Percentiles rank a stretch among this genome's conserved stretches.
Conservation (phyloP, 306 rosid genomes). For the Herpetospermum pedunculosum region DNA sequence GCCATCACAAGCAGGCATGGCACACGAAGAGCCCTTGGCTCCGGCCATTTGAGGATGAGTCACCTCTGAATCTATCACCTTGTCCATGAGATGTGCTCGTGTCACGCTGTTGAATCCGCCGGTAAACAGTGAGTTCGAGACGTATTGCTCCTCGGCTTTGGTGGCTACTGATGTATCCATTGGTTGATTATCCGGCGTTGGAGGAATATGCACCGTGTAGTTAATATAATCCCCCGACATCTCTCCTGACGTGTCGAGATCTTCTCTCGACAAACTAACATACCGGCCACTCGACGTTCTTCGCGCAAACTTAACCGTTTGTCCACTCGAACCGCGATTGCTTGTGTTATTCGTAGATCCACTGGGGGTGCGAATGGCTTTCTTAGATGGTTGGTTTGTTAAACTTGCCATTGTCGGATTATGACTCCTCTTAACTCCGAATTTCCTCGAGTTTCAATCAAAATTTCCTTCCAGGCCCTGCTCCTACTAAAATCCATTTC, state of each 20-base stretch:
- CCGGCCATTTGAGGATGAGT: conserved; percentile 95
- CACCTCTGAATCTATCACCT: conserved; percentile 80
- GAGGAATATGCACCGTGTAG: conserved; percentile 86
- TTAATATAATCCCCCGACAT: conserved; percentile 62
- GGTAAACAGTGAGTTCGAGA: conserved; percentile 70
- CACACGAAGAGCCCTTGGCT: conserved; percentile 70
- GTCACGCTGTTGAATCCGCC: conserved; percentile 92
- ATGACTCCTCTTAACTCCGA: background rate
- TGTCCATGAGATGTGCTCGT: conserved; percentile 83
- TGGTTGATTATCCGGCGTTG: conserved; percentile 81
- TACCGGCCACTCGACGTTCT: conserved; percentile 81
- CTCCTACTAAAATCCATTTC: background rate
- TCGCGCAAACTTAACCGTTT: conserved; percentile 62
- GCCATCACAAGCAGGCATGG: conserved; percentile 65
- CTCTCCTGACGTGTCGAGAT: conserved; percentile 71
- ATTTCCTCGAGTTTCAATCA: background rate
- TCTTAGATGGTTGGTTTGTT: conserved; percentile 46
- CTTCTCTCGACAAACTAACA: conserved; percentile 73
- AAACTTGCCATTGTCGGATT: conserved; percentile 43
- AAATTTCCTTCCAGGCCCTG: background rate
- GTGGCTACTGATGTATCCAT: conserved; percentile 58
- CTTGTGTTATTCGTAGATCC: conserved; percentile 34
- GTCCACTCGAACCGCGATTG: conserved; percentile 26
- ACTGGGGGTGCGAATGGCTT: conserved; percentile 32
- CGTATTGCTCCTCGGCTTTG: conserved; percentile 88